Evolutionary conservation across 768 basidiomycete species (phyloP).

Genomic region (Lentinus brumalis): DNA sequence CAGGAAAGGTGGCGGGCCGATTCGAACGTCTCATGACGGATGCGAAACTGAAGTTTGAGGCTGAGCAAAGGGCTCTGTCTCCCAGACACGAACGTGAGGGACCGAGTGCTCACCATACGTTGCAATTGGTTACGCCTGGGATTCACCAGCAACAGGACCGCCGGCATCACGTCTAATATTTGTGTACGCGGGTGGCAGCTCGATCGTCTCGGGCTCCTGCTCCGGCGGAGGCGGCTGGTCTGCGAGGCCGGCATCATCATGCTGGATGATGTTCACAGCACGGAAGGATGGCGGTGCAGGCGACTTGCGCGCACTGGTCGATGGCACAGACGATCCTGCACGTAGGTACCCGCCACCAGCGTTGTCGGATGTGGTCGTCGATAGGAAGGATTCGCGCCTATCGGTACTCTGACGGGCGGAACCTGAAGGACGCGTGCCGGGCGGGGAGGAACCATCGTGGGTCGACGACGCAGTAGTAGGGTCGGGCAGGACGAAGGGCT

Average conservation of each 20-base stretch:
- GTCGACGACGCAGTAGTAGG: conserved; percentile 54
- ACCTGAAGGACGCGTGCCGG: not conserved
- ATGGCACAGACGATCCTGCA: conserved; percentile 27
- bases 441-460: conserved; percentile 28
- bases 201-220: conserved; percentile 69
- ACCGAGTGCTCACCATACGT: not conserved
- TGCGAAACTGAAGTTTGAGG: too few species aligned
- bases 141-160: not conserved
- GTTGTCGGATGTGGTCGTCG: conserved; percentile 15
- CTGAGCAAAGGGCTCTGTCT: not conserved
- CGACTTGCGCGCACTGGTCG: conserved; percentile 47
- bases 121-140: not conserved
- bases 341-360: conserved; percentile 15
- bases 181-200: conserved; percentile 83
- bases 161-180: conserved; percentile 42
- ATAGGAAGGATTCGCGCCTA: conserved; percentile 25
- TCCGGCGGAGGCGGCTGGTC: conserved; percentile 42
- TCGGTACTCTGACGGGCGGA: conserved; percentile 18
- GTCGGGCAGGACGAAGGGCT: conserved; percentile 73
- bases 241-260: conserved; percentile 76
- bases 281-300: conserved; percentile 53
- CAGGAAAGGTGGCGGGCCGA: not conserved
- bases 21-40: too few species aligned
- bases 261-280: conserved; percentile 80
- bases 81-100: too few species aligned